Conservation (phyloP, 2,329 filamentous ascomycete species). For the Trichoderma polysporum region DNA sequence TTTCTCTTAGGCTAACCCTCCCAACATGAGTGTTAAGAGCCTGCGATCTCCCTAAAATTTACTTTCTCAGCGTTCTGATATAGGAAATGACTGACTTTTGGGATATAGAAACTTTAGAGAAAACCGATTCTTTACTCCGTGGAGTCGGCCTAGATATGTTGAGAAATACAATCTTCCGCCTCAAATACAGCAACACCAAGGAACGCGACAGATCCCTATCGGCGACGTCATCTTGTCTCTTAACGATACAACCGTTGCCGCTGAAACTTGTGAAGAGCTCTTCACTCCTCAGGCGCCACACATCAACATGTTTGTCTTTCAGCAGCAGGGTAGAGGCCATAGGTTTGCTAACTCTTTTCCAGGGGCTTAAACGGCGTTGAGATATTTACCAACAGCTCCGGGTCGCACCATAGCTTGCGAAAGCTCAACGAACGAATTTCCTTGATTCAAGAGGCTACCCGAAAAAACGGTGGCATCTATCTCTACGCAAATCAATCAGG, state of each 20-base stretch:
- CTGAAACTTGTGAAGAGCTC: slow-evolving; percentile 38
- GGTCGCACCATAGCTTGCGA: slow-evolving; percentile 51
- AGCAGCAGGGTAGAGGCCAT: background rate
- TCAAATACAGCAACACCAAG: slow-evolving; percentile 29
- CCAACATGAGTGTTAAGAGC: too few species aligned
- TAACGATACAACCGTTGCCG: slow-evolving; percentile 40
- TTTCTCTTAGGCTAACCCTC: background rate
- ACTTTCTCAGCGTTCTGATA: too few species aligned
- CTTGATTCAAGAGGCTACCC: slow-evolving; percentile 65
- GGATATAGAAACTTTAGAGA: slow-evolving; percentile 43
- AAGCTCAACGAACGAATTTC: slow-evolving; percentile 65
- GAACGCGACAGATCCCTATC: slow-evolving; percentile 42
- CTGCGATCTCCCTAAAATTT: background rate
- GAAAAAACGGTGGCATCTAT: slow-evolving; percentile 60
- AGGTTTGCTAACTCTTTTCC: background rate
- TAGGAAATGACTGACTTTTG: background rate
- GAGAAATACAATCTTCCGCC: slow-evolving; percentile 46
- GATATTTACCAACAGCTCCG: slow-evolving; percentile 29
- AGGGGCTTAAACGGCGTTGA: slow-evolving; percentile 15
- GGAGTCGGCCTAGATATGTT: slow-evolving; percentile 36
- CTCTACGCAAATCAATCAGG: slow-evolving; percentile 38
- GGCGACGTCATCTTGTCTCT: slow-evolving; percentile 43
- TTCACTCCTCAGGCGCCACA: slow-evolving; percentile 14
- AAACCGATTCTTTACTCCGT: slow-evolving; percentile 42
- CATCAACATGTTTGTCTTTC: background rate